Evolutionary conservation across 2,329 filamentous ascomycete species (phyloP).

Genomic region (Colletotrichum siamense): DNA sequence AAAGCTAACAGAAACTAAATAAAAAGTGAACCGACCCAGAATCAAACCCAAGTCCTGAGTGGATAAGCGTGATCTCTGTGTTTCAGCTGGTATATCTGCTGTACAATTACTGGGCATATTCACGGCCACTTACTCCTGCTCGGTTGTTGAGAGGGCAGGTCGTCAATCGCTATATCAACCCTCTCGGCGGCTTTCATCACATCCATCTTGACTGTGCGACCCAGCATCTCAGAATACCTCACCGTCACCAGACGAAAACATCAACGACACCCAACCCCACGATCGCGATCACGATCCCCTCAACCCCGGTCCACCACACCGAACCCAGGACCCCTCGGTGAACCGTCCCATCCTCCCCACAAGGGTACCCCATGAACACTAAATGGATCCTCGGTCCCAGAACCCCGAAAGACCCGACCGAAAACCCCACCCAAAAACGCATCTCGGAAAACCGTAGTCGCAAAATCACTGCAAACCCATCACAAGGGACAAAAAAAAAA

Average conservation of each 20-base stretch:
- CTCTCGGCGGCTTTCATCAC: not conserved
- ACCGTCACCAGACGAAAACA: fast-evolving
- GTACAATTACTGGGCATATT: not conserved
- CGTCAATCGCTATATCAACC: fast-evolving
- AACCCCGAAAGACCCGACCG: not conserved
- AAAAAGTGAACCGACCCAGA: too few species aligned
- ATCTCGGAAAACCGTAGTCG: not conserved
- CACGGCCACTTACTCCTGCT: not conserved
- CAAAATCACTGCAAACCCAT: not conserved
- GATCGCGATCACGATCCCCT: not conserved
- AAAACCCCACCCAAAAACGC: not conserved
- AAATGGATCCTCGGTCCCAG: not conserved
- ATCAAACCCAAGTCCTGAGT: not conserved
- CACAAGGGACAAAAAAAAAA: not conserved
- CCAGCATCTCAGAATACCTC: too few species aligned
- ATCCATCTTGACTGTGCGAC: too few species aligned
- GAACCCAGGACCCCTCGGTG: not conserved
- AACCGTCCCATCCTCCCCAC: not conserved
- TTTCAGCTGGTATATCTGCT: not conserved
- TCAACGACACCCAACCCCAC: not conserved
- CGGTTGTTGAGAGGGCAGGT: not conserved
- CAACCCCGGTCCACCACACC: not conserved
- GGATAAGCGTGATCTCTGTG: not conserved
- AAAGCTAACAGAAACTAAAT: too few species aligned
- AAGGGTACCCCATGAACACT: not conserved